Evolutionary conservation across 129 eudicot genomes (phyloP).

Genomic region (Artemisia tridentata): DNA sequence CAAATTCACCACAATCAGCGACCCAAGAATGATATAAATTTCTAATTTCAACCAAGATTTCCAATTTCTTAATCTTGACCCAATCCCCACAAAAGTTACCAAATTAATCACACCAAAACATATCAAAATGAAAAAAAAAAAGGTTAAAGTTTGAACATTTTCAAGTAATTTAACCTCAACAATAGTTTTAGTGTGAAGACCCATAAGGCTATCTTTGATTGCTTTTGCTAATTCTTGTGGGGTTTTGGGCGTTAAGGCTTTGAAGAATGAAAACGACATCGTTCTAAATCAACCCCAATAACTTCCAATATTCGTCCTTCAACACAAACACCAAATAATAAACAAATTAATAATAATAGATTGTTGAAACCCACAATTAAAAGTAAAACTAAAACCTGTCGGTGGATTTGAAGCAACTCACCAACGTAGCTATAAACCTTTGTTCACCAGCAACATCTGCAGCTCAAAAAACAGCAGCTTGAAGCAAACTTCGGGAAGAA

Average conservation of each 20-base stretch:
- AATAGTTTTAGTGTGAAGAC: slow-evolving; percentile 77
- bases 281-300: no score
- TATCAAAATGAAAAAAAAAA: not conserved
- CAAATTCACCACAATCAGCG: no score
- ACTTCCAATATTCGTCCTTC: no score
- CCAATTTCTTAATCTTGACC: not conserved
- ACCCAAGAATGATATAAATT: not conserved
- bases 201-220: slow-evolving; percentile 70
- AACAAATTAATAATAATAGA: no score
- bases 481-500: no score
- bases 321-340: no score
- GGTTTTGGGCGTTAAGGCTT: slow-evolving; percentile 80
- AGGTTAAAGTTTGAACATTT: slow-evolving; percentile 44
- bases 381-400: no score
- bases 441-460: no score
- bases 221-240: slow-evolving; percentile 86
- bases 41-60: slow-evolving; percentile 7
- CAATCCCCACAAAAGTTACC: not conserved
- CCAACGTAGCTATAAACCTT: no score
- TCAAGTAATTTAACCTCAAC: slow-evolving; percentile 91
- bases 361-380: no score
- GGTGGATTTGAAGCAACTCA: no score
- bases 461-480: no score
- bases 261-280: slow-evolving; percentile 97
- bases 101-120: slow-evolving; percentile 9